Conservation (phyloP, 345 rosid species). For the Dipteronia dyeriana region DNA sequence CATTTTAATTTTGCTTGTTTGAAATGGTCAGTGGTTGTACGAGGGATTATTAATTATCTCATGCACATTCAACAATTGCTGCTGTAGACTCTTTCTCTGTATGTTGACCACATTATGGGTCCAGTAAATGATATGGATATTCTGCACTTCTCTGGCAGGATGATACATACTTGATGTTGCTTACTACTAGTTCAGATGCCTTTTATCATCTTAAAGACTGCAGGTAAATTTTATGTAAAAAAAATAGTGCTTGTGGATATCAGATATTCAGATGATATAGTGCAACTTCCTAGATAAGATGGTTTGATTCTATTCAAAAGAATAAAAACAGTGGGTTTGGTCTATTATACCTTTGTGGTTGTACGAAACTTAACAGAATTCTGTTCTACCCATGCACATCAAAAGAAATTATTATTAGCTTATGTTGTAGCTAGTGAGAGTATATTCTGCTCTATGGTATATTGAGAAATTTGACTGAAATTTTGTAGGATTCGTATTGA, state of each 20-base stretch:
- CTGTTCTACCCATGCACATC: neutral
- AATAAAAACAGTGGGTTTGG: neutral
- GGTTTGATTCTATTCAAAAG: neutral
- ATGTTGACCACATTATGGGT: constrained; percentile 10
- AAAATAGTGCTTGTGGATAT: neutral
- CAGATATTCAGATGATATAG: neutral
- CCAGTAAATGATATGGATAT: constrained; percentile 18
- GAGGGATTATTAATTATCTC: neutral
- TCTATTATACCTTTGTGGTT: neutral
- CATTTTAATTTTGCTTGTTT: neutral
- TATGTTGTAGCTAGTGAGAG: constrained; percentile 11
- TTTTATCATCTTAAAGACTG: constrained; percentile 98
- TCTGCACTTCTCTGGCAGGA: constrained; percentile 50
- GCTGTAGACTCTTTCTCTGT: neutral
- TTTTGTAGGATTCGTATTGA: constrained; percentile 74
- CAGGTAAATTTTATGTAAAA: constrained; percentile 48
- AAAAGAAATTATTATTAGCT: neutral
- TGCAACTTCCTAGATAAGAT: constrained; percentile 18
- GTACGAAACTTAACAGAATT: neutral
- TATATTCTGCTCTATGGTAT: neutral
- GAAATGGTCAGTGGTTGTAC: neutral
- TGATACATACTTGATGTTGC: constrained; percentile 88
- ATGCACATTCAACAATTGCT: constrained; percentile 9
- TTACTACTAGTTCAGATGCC: constrained; percentile 94
- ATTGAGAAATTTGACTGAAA: constrained; percentile 24